Base-by-base conservation (phyloP, 257 asterid genomes). In the Buddleja alternifolia region DNA sequence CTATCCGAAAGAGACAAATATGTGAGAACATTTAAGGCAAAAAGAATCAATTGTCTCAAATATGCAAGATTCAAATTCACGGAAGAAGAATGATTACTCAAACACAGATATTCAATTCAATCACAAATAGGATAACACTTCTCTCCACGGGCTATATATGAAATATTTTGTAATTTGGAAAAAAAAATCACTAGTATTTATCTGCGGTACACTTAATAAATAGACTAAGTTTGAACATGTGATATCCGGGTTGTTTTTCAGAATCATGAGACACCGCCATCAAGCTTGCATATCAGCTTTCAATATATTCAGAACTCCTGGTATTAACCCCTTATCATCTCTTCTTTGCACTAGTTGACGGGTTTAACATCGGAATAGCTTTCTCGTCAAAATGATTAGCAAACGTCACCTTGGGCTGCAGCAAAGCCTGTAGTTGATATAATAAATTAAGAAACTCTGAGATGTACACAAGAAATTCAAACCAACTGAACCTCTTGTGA, bases 361-460 rank as follows among this genome's bases (percentile, higher is more conserved):
- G 55, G 24, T 76, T 69, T 42, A 23, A 11, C 57, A 11, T 45
- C 20, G 67, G 74, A 55, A 70, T 34, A 60, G 65, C 23, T 59
- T 69, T 61, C 45, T 63, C 79, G 60, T 73, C 80, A 39, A 47
- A 21, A 21, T 40, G 11, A 48, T 63, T 61, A 57, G 86, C 73
- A 71, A 90, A 90, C 8, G 82, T 72, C 52, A 90, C 97, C 69
- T 78, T 83, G 51, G 94, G 92, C 53, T 71, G 86, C 73, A 79
- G 74, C 79, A 84, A 66, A 48, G 67, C 74, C 95, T 88, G 87
- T 51, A 70, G 24, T 25, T 36, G 37, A 46, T 24, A 36, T 0
- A 4, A 71, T 21, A 25, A 19, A 68, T 34, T 21, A 50, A 32
- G 63, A 36, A 73, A 72, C 36, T 16, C 34, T 1, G 16, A 21